phyloP scores from a whole-genome alignment of 176 grass and related monocot species.

The Sorghum bicolor region Sorghum_bicolor_NCBIv3 NC_012870.2:65075501-65076000 shows the following conservation, averaged over 20 bases:
- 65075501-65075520: background rate
- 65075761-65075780: conserved; percentile 13
- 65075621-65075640: background rate
- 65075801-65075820: conserved; percentile 6
- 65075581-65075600: background rate
- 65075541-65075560: background rate
- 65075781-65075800: conserved; percentile 1
- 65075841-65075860: conserved; percentile 90
- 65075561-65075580: background rate
- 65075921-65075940: conserved; percentile 16
- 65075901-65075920: conserved; percentile 24
- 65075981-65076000: background rate
- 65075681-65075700: background rate
- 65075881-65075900: conserved; percentile 71
- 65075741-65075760: background rate
- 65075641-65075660: too few species aligned
- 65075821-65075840: conserved; percentile 78
- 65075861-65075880: conserved; percentile 99
- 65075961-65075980: background rate
- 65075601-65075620: background rate
- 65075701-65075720: background rate
- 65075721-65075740: conserved; percentile 5
- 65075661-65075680: background rate
- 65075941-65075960: background rate
- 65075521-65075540: background rate